Evolutionary conservation across 2,329 filamentous ascomycete species (phyloP), one percentile per base, ranked within the genome.

Genomic region (Fusarium miscanthi): DNA sequence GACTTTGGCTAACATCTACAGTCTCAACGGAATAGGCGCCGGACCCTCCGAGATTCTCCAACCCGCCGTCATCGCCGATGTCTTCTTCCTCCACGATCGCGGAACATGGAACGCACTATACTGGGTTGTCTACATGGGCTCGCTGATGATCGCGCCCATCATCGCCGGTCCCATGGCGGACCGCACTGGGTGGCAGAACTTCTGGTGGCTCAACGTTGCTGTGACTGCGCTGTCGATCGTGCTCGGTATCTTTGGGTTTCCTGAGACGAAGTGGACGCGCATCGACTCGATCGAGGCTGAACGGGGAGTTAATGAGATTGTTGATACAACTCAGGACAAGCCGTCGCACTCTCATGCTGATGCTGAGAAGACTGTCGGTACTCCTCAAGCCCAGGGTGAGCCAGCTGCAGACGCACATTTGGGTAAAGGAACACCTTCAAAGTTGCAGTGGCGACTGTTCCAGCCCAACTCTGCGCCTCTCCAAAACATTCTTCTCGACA

Each of bases 91-190:
- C 6, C 69, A 72, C 45, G 70, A 72, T 16, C 59, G 70, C 8
- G 69, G 70, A 23, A 72, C 59, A 35, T 72, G 70, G 70, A 72
- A 72, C 27, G 63, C 70, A 7, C 21, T 72, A 40, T 72, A 72
- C 16, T 72, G 69, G 70, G 70, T 72, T 14, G 25, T 59, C 0
- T 72, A 72, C 17, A 72, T 59, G 21, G 70, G 69, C 2, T 54
- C 70, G 4, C 10, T 72, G 1, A 72, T 72, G 61, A 14, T 63
- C 9, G 61, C 61, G 0, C 61, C 61, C 8, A 52, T 63, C 14
- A 62, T 63, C 14, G 57, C 61, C 1, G 61, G 57, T 1, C 57
- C 61, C 1, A 63, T 63, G 61, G 61, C 61, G 0, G 43, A 52
- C 4, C 38, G 30, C 7, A 62, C 58, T 0, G 57, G 57, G 8